Evolutionary conservation across 2,329 filamentous ascomycete genomes (phyloP).

Genomic region (Aspergillus aculeatinus): DNA sequence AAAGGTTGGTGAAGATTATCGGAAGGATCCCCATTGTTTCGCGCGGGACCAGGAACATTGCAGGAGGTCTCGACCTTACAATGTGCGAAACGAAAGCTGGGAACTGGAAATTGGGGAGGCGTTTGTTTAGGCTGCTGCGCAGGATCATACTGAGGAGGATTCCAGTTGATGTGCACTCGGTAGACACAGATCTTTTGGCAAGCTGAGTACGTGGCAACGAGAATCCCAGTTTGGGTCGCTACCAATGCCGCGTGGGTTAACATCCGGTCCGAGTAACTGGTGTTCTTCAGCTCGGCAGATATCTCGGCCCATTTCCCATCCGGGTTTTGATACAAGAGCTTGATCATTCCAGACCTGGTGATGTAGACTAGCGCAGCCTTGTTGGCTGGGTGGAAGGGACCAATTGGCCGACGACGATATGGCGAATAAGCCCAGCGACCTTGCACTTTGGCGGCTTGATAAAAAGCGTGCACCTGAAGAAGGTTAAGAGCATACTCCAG

Average conservation of each 20-base stretch:
- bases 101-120: conserved; percentile 32
- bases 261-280: conserved; percentile 70
- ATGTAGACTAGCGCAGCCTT: conserved; percentile 76
- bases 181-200: conserved; percentile 73
- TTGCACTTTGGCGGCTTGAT: conserved; percentile 64
- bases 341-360: conserved; percentile 70
- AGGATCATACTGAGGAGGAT: conserved; percentile 56
- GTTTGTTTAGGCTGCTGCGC: conserved; percentile 29
- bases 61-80: conserved; percentile 39
- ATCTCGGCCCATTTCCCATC: conserved; percentile 71
- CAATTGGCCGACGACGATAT: conserved; percentile 63
- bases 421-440: conserved; percentile 69
- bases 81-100: conserved; percentile 39
- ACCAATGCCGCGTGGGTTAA: conserved; percentile 76
- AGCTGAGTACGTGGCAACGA: conserved; percentile 47
- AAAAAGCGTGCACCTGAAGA: conserved; percentile 42
- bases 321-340: conserved; percentile 74
- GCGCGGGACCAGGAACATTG: conserved; percentile 30
- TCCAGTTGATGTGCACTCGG: conserved; percentile 74
- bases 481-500: conserved; percentile 22
- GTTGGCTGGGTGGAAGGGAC: conserved; percentile 65
- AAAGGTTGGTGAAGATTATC: conserved; percentile 25
- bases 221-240: conserved; percentile 63
- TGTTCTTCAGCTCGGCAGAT: conserved; percentile 70
- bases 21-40: conserved; percentile 23